Conservation (phyloP, 306 rosid species). For the apple (Malus domestica) region ASM211411v1 NC_041792.1:17661407-17661906, state of each 20-base stretch:
- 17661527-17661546: no score
- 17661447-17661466: no score
- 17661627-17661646: no score
- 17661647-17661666: not conserved
- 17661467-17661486: no score
- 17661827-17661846: slow-evolving; percentile 44
- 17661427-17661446: no score
- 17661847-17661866: slow-evolving; percentile 29
- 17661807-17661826: slow-evolving; percentile 33
- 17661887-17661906: slow-evolving; percentile 69
- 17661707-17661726: not conserved
- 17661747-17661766: not conserved
- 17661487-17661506: no score
- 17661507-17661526: no score
- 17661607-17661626: not conserved
- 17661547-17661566: no score
- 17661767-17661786: slow-evolving; percentile 18
- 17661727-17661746: not conserved
- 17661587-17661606: not conserved
- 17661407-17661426: no score
- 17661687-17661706: not conserved
- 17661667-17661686: not conserved
- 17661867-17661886: slow-evolving; percentile 84
- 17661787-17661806: slow-evolving; percentile 11
- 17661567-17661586: not conserved